Evolutionary conservation across 2,329 filamentous ascomycete genomes (phyloP).

Genomic region (Colletotrichum sp.): DNA sequence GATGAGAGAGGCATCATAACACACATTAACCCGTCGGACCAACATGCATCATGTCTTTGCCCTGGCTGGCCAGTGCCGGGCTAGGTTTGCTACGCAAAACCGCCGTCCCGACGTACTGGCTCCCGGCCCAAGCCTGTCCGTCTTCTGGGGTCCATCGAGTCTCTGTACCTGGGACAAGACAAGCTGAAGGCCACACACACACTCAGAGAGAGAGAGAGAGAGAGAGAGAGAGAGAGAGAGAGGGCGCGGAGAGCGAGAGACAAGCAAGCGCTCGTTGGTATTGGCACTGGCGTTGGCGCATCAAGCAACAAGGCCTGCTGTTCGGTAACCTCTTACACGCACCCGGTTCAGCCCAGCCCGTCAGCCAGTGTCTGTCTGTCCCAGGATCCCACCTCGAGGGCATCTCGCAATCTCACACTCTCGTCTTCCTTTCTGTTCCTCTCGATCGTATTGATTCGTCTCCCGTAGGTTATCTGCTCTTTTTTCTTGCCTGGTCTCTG

Average conservation of each 20-base stretch:
- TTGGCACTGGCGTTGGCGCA: not conserved
- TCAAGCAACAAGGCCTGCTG: not conserved
- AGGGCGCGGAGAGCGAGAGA: not conserved
- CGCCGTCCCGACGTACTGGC: constrained; percentile 18
- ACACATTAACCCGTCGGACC: not conserved
- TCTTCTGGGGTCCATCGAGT: not conserved
- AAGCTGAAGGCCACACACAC: not conserved
- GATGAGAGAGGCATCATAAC: not conserved
- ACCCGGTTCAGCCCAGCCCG: not conserved
- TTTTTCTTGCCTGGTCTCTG: not conserved
- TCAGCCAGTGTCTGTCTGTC: not conserved
- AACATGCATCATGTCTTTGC: constrained; percentile 5
- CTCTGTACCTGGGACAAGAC: not conserved
- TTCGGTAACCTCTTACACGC: not conserved
- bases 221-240: not conserved
- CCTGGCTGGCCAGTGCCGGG: constrained; percentile 3
- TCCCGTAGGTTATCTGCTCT: not conserved
- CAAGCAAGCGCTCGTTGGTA: not conserved
- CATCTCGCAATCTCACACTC: not conserved
- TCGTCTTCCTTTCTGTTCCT: not conserved
- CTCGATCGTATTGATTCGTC: not conserved
- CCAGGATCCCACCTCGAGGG: not conserved
- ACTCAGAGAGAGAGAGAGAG: not conserved
- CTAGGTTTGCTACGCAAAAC: constrained; percentile 16
- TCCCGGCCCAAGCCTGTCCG: constrained; percentile 12